Evolutionary conservation across 805 yeast species (phyloP).

Genomic region (Zygosaccharomyces lentus): DNA sequence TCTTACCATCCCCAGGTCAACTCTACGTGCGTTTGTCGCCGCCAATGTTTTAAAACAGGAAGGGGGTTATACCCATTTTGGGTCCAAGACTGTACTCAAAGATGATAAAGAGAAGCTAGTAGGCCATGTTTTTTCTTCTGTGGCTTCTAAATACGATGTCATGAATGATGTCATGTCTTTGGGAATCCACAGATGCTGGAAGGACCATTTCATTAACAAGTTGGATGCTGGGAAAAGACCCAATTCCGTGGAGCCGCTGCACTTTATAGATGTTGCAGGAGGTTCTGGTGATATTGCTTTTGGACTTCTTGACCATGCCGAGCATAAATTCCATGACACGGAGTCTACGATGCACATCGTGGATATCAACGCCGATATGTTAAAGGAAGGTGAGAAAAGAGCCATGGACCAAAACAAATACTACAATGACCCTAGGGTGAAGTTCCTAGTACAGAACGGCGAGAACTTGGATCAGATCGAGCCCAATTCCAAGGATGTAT

Average conservation of each 20-base stretch:
- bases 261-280: slow-evolving; percentile 95
- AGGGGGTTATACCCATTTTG: slow-evolving; percentile 69
- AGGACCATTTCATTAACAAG: slow-evolving; percentile 78
- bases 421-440: slow-evolving; percentile 51
- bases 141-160: slow-evolving; percentile 88
- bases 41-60: neutral
- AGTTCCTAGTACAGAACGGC: slow-evolving; percentile 87
- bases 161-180: slow-evolving; percentile 98
- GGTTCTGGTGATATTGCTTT: slow-evolving; percentile 99
- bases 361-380: slow-evolving; percentile 95
- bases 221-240: slow-evolving; percentile 93
- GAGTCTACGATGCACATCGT: slow-evolving; percentile 81
- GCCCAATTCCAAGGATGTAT: slow-evolving; percentile 86
- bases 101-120: slow-evolving; percentile 79
- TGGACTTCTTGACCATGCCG: slow-evolving; percentile 90
- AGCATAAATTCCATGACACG: slow-evolving; percentile 66
- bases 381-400: slow-evolving; percentile 84
- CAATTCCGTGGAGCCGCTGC: slow-evolving; percentile 68
- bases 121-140: slow-evolving; percentile 86
- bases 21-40: slow-evolving; percentile 2
- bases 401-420: slow-evolving; percentile 57
- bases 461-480: slow-evolving; percentile 79
- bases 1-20: slow-evolving; percentile 4
- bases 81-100: slow-evolving; percentile 75
- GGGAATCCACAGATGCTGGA: slow-evolving; percentile 95